These are phyloP conservation scores for Epichloe scottii DNA, from an alignment of 2,329 filamentous ascomycete species.

Conservation along the genomic window DNA sequence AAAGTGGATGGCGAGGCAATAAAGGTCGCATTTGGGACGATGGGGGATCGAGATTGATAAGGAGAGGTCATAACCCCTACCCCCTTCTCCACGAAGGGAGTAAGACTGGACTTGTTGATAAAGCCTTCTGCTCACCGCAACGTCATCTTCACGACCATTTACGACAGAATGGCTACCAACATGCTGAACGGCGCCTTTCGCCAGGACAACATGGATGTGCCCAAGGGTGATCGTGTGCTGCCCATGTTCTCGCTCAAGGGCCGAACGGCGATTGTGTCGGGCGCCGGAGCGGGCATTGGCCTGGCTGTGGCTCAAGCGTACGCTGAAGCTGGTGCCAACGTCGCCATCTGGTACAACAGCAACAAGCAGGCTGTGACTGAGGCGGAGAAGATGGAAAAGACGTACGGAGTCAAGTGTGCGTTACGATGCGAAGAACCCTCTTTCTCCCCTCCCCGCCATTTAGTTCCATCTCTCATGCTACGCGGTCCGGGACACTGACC, in stretches of 20 bases:
- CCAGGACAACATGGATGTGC: slow-evolving; percentile 41
- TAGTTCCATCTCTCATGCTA: neutral
- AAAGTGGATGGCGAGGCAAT: neutral
- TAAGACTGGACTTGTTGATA: too few species aligned
- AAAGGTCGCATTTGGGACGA: neutral
- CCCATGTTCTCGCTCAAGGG: slow-evolving; percentile 58
- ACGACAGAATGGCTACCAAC: slow-evolving; percentile 22
- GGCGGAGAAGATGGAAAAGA: slow-evolving; percentile 50
- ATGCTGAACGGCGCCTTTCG: slow-evolving; percentile 38
- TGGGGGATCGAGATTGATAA: neutral
- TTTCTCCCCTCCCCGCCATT: neutral
- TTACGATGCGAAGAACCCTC: slow-evolving; percentile 4
- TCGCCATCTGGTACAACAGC: slow-evolving; percentile 61
- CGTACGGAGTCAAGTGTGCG: slow-evolving; percentile 56
- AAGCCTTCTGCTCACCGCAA: neutral
- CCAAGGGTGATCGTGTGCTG: slow-evolving; percentile 39
- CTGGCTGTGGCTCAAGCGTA: slow-evolving; percentile 49
- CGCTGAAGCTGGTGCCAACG: slow-evolving; percentile 59
- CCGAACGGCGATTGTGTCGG: slow-evolving; percentile 57
- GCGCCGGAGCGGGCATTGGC: slow-evolving; percentile 55
- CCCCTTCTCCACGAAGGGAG: neutral
- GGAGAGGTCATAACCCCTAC: neutral
- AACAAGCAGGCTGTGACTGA: slow-evolving; percentile 51
- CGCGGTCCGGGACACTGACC: neutral
- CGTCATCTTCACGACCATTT: neutral